These are phyloP conservation scores for Lablab purpureus DNA, from an alignment of 306 rosid genomes.

Conservation along the genomic window DNA sequence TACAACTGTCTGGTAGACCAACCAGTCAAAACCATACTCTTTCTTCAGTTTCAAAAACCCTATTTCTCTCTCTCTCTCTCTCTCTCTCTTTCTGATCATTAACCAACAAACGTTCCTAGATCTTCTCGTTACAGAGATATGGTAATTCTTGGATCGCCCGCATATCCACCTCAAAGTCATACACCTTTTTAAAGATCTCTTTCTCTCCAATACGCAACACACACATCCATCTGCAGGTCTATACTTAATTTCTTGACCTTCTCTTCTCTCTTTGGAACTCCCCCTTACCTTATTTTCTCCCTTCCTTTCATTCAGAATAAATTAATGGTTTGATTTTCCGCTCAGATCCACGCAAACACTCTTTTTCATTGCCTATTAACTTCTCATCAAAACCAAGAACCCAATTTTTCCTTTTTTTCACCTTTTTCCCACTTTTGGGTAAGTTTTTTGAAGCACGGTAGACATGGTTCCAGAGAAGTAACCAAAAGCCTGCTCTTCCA, in stretches of 20 bases:
- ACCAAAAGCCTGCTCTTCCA: conserved; percentile 26
- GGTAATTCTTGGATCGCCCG: conserved; percentile 51
- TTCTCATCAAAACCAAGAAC: conserved; percentile 39
- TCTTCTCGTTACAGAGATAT: conserved; percentile 38
- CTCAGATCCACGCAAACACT: conserved; percentile 27
- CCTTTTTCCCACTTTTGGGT: conserved; percentile 30
- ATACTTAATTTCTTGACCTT: conserved; percentile 37
- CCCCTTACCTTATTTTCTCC: conserved; percentile 32
- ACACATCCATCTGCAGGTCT: conserved; percentile 40
- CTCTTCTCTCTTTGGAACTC: conserved; percentile 14
- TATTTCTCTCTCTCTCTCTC: not conserved
- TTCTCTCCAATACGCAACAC: not conserved
- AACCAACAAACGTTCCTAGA: conserved; percentile 60
- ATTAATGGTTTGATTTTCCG: conserved; percentile 48
- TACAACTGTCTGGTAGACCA: conserved; percentile 75
- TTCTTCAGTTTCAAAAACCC: not conserved
- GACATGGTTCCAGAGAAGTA: conserved; percentile 30
- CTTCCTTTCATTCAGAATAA: not conserved
- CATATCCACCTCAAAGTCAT: conserved; percentile 81
- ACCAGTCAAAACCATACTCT: conserved; percentile 65
- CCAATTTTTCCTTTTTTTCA: conserved; percentile 32
- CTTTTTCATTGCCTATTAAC: conserved; percentile 32
- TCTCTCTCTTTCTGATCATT: conserved; percentile 20
- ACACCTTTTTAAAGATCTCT: conserved; percentile 36
- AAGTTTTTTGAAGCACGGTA: not conserved